These are phyloP conservation scores for Rhodamnia rubescens DNA, from an alignment of 345 rosid genomes.

Conservation along the genomic window DNA sequence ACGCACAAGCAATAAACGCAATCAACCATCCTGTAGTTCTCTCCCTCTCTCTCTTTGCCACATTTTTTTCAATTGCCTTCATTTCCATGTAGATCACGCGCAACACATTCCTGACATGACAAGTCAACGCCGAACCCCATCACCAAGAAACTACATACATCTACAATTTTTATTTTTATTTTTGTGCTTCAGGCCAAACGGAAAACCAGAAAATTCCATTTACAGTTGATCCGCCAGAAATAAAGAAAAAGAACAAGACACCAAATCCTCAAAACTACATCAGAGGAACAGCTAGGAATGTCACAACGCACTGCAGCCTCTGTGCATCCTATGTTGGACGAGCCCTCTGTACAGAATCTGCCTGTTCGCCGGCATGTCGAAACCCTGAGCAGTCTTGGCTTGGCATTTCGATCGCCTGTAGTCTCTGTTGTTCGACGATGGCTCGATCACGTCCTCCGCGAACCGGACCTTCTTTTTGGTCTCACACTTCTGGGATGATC, in stretches of 20 bases:
- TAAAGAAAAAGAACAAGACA: neutral
- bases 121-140: neutral
- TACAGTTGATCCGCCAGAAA: neutral
- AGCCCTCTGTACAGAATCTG: constrained; percentile 34
- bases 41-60: no score
- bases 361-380: constrained; percentile 32
- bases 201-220: neutral
- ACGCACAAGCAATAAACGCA: neutral
- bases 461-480: constrained; percentile 63
- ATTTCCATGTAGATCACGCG: neutral
- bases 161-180: neutral
- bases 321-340: constrained; percentile 12
- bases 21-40: neutral
- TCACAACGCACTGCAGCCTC: neutral
- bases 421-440: constrained; percentile 52
- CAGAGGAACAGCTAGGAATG: neutral
- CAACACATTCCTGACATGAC: neutral
- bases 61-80: neutral
- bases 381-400: neutral
- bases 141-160: neutral
- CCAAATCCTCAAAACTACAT: neutral
- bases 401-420: constrained; percentile 24
- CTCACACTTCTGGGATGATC: constrained; percentile 4
- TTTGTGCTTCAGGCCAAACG: neutral
- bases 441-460: constrained; percentile 69